Evolutionary conservation across 192 early-diverging fungal species (phyloP).

Genomic region (Gigaspora rosea): DNA sequence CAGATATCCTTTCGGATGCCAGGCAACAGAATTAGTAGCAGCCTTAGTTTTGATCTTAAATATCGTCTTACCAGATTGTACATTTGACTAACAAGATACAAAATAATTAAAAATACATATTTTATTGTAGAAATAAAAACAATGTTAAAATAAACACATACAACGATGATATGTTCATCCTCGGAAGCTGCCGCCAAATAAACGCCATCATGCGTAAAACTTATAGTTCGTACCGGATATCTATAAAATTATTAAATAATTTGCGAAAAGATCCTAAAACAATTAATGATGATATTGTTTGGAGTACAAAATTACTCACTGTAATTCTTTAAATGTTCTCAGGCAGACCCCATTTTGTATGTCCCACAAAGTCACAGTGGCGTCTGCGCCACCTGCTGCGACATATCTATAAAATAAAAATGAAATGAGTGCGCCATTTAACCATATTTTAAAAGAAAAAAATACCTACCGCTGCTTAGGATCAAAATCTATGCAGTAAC

Average conservation of each 20-base stretch:
- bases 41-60: constrained; percentile 67
- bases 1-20: constrained; percentile 77
- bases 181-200: constrained; percentile 75
- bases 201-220: constrained; percentile 79
- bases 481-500: constrained; percentile 81
- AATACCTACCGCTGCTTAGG: constrained; percentile 57
- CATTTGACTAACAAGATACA: constrained; percentile 55
- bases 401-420: constrained; percentile 56
- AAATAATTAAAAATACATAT: neutral
- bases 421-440: neutral
- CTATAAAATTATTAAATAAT: constrained; percentile 36
- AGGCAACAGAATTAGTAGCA: constrained; percentile 75
- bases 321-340: constrained; percentile 65
- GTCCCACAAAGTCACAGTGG: constrained; percentile 77
- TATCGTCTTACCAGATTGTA: constrained; percentile 70
- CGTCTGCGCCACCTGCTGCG: constrained; percentile 78
- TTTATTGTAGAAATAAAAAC: constrained; percentile 1
- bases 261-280: neutral
- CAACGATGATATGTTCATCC: constrained; percentile 77
- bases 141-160: constrained; percentile 41
- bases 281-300: neutral
- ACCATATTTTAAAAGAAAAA: constrained; percentile 1
- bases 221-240: constrained; percentile 76
- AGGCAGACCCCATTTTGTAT: constrained; percentile 62
- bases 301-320: constrained; percentile 45